phyloP scores from a whole-genome alignment of 768 basidiomycete species.

The Agrocybe chaxingu region DNA sequence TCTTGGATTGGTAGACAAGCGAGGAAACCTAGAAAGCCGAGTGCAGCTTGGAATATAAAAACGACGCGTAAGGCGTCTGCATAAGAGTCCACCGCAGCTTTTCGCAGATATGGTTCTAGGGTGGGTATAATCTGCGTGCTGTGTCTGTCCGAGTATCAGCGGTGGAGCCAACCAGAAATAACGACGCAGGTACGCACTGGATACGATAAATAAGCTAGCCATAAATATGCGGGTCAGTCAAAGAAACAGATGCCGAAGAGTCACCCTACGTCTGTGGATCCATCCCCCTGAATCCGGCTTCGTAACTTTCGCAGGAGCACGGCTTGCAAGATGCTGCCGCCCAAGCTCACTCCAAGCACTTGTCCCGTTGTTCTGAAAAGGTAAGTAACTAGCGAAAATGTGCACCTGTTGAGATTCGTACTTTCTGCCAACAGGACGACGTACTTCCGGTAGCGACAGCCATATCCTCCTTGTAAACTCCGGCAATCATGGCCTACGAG shows the following conservation, averaged over 20 bases:
- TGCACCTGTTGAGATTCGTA: constrained; percentile 12
- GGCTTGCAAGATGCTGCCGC: constrained; percentile 80
- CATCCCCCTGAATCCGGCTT: constrained; percentile 72
- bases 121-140: constrained; percentile 69
- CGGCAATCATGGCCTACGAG: constrained; percentile 79
- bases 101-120: constrained; percentile 50
- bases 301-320: constrained; percentile 71
- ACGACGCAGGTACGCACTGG: constrained; percentile 18
- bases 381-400: constrained; percentile 68
- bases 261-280: constrained; percentile 55
- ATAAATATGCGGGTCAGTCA: not conserved
- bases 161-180: constrained; percentile 5
- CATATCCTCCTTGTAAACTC: constrained; percentile 76
- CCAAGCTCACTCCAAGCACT: constrained; percentile 90
- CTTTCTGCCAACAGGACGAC: constrained; percentile 28
- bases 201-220: constrained; percentile 70
- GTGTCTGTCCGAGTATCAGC: constrained; percentile 40
- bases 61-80: constrained; percentile 76
- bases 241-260: constrained; percentile 6
- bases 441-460: constrained; percentile 88
- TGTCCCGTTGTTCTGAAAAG: constrained; percentile 93
- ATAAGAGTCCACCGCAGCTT: constrained; percentile 74
- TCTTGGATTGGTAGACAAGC: constrained; percentile 76
- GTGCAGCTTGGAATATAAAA: constrained; percentile 74
- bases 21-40: constrained; percentile 66